A percentile compares a stretch with the other conserved stretches of the same genome.
Conservation (phyloP, 306 rosid species). For the Oemleria cerasiformis region DNA sequence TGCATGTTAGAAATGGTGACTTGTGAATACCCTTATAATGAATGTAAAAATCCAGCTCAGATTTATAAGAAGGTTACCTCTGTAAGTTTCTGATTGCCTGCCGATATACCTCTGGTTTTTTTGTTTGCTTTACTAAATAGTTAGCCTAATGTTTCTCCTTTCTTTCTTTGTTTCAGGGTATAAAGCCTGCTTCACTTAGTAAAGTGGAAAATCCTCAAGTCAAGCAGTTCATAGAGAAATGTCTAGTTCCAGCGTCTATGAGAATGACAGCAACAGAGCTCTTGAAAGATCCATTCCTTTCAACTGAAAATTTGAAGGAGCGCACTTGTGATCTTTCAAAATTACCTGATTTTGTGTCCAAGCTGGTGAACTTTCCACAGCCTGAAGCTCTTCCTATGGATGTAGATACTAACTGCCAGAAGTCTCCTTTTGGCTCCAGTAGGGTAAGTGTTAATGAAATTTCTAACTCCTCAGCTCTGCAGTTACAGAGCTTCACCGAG, state of each 20-base stretch:
- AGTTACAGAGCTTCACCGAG: conserved; percentile 41
- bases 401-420: conserved; percentile 44
- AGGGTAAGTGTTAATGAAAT: conserved; percentile 25
- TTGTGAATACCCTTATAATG: conserved; percentile 85
- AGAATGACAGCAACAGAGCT: conserved; percentile 72
- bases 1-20: conserved; percentile 87
- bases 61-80: conserved; percentile 86
- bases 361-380: conserved; percentile 31
- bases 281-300: conserved; percentile 82
- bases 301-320: conserved; percentile 43
- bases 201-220: conserved; percentile 65
- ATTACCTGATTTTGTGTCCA: conserved; percentile 25
- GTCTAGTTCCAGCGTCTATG: conserved; percentile 72
- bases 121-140: conserved; percentile 9
- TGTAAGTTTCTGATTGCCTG: conserved; percentile 47
- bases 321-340: conserved; percentile 8
- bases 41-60: conserved; percentile 88
- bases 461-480: conserved; percentile 39
- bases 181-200: conserved; percentile 75
- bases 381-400: conserved; percentile 58
- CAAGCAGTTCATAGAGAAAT: conserved; percentile 82
- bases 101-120: not conserved
- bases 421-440: conserved; percentile 38
- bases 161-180: conserved; percentile 50
- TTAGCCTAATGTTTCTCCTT: not conserved